A percentile compares a stretch with the other conserved stretches of the same genome.
phyloP scores from a whole-genome alignment of 306 rosid species.

The Hippophae rhamnoides region DNA sequence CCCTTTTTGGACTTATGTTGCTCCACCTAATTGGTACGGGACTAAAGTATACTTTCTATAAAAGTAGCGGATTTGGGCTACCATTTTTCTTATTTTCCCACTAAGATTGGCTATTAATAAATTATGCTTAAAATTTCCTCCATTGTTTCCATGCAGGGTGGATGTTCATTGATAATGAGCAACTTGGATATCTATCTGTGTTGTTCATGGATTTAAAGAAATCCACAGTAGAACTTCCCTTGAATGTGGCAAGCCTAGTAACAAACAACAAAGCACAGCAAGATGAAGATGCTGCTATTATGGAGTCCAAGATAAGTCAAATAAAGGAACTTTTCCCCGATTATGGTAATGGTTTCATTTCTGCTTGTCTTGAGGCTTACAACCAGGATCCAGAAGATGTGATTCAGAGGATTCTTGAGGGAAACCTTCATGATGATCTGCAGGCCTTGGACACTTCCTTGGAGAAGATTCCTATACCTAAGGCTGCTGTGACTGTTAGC shows the following conservation, averaged over 20 bases:
- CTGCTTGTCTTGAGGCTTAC: constrained; percentile 84
- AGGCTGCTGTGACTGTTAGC: constrained; percentile 22
- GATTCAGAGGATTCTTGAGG: constrained; percentile 89
- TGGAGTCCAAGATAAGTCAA: constrained; percentile 87
- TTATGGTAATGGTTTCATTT: constrained; percentile 76
- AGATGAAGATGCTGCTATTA: constrained; percentile 64
- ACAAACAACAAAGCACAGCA: constrained; percentile 30
- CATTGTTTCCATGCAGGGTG: constrained; percentile 58
- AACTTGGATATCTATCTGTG: constrained; percentile 53
- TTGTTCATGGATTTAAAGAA: constrained; percentile 36
- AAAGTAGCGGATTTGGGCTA: not conserved
- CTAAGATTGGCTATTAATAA: not conserved
- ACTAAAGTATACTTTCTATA: no score
- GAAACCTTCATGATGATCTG: constrained; percentile 78
- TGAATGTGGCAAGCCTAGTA: constrained; percentile 17
- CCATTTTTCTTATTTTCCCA: not conserved
- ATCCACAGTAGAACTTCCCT: constrained; percentile 26
- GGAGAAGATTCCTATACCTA: constrained; percentile 48
- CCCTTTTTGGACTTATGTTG: no score
- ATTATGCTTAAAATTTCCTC: constrained; percentile 15
- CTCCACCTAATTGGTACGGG: no score
- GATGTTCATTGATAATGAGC: constrained; percentile 73
- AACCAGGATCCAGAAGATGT: constrained; percentile 98
- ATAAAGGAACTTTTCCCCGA: constrained; percentile 88
- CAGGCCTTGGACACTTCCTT: constrained; percentile 55